Conservation (phyloP, 768 basidiomycete species). For the Serendipita sp. region DNA sequence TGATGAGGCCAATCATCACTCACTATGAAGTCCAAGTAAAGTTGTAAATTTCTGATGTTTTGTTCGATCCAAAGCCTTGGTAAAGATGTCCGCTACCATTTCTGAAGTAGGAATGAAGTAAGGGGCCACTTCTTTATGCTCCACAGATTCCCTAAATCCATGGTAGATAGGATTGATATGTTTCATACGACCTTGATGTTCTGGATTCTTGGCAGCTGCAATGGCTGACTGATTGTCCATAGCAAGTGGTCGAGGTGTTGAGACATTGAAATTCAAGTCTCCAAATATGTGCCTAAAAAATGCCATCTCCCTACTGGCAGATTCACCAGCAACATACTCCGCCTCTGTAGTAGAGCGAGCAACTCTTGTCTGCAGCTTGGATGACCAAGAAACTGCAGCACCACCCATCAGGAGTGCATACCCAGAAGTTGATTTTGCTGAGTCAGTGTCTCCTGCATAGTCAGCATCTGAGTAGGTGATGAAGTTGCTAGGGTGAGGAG, state of each 20-base stretch:
- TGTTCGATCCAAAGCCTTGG: conserved; percentile 17
- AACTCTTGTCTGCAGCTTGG: background rate
- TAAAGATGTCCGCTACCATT: conserved; percentile 22
- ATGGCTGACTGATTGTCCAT: background rate
- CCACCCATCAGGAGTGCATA: background rate
- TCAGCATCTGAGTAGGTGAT: conserved; percentile 14
- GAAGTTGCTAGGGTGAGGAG: background rate
- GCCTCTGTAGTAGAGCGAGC: background rate
- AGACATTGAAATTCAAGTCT: conserved; percentile 8
- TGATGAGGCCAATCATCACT: background rate
- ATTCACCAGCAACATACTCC: background rate
- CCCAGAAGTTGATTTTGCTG: background rate
- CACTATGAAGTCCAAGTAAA: background rate
- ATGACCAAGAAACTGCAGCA: conserved; percentile 1
- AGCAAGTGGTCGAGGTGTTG: background rate
- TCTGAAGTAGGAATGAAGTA: background rate
- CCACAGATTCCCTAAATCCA: background rate
- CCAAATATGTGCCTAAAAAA: conserved; percentile 11
- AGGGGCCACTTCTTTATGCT: background rate
- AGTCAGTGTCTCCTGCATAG: background rate
- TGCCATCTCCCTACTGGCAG: background rate
- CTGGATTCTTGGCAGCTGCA: background rate
- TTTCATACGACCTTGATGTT: background rate
- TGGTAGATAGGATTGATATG: background rate
- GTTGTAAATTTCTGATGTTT: background rate